Evolutionary conservation across 2,329 filamentous ascomycete genomes (phyloP), one percentile per base, ranked within the genome.

Genomic region (Beauveria sp.): DNA sequence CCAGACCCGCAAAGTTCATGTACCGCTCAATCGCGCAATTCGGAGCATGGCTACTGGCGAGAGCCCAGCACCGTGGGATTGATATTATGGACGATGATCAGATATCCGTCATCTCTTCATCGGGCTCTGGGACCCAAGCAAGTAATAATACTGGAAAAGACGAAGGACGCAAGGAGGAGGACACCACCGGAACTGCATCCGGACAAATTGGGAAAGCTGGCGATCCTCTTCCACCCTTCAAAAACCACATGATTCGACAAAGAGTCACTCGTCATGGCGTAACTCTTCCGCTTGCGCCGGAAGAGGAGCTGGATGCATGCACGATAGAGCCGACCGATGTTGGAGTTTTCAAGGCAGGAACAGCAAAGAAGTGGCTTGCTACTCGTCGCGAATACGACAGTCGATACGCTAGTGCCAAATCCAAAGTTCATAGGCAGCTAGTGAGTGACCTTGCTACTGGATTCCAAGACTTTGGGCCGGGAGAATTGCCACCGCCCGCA

Each of bases 1-100:
- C 93, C 0, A 84, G 88, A n/a, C 95, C 95, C 0, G 95, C 93
- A 51, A 98, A 98, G 72, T 90, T 89, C 75, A 97, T 98, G 92
- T 98, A 91, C 72, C 85, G 93, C 53, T 90, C 91, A 1, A 86
- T 97, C 58, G 90, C 95, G 0, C 93, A 97, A 67, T 98, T 99
- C 69, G 89, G 92, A 2, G 91, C 93, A 0, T 98, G 93, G 93
- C 89, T 89, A 0, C 80, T 97, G 24, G 91, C 93, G 1, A 81
- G 88, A 65, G 91, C 92, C 0, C 93, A 97, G 70, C 82, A 91
- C 63, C 84, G 82, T 1, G 84, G 85, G 1, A 93, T 96, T 60
- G 89, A 95, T 20, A 93, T 96, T 42, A 73, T 88, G 42, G 88
- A 93, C 63, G 90, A 96, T 63, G 89, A 93, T 65, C 79, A 84